phyloP scores from a whole-genome alignment of 805 yeast species.

The Debaryomyces prosopidis region DNA sequence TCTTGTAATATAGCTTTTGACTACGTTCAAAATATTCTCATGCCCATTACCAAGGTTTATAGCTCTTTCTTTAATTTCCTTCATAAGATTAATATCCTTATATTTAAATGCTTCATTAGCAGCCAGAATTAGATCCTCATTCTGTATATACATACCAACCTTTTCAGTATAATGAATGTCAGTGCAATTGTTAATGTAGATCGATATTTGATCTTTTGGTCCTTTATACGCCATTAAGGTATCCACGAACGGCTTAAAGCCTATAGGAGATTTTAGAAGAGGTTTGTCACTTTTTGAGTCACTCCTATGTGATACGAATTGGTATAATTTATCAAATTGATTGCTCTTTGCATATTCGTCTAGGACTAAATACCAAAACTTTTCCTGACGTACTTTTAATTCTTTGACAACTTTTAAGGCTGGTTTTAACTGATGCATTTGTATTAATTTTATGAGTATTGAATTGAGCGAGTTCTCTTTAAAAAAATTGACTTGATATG shows the following conservation, averaged over 20 bases:
- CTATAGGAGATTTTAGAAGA: constrained; percentile 63
- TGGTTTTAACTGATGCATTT: constrained; percentile 38
- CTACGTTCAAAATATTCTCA: constrained; percentile 9
- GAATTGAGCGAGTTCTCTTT: constrained; percentile 23
- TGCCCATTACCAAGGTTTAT: constrained; percentile 11
- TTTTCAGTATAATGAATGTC: constrained; percentile 45
- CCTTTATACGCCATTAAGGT: constrained; percentile 51
- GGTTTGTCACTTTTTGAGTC: constrained; percentile 12
- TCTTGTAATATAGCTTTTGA: constrained; percentile 23
- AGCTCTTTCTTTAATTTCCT: constrained; percentile 20
- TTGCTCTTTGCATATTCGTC: constrained; percentile 24
- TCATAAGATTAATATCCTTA: constrained; percentile 40
- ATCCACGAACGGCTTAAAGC: constrained; percentile 63
- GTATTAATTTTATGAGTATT: constrained; percentile 27
- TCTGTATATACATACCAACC: constrained; percentile 50
- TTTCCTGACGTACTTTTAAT: constrained; percentile 28
- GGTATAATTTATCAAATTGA: constrained; percentile 36
- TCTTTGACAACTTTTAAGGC: constrained; percentile 32
- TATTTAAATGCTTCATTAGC: constrained; percentile 47
- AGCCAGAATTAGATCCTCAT: constrained; percentile 53
- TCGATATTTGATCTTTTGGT: constrained; percentile 58
- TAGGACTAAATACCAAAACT: constrained; percentile 35
- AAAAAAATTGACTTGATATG: constrained; percentile 32
- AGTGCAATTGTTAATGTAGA: constrained; percentile 56
- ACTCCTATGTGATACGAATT: constrained; percentile 24